Conservation (phyloP, 1,139 yeast genomes). For the Sugiyamaella novakii region DNA sequence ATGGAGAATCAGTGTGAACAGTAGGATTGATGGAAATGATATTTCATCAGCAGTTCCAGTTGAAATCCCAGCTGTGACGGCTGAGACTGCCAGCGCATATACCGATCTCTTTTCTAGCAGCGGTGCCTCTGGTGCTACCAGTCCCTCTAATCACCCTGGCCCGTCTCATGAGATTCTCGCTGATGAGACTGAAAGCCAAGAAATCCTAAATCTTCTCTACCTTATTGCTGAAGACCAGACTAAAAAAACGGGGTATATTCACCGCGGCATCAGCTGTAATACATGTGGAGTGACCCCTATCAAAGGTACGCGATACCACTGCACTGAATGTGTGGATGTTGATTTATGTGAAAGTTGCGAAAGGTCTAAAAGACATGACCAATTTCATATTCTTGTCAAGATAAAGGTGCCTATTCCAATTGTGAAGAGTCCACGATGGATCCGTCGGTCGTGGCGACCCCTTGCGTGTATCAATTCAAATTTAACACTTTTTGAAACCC, state of each 20-base stretch:
- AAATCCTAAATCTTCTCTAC: constrained; percentile 32
- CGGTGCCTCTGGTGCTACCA: too few relatives aligned
- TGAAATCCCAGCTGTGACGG: background rate
- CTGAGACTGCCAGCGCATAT: too few relatives aligned
- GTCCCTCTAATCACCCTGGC: too few relatives aligned
- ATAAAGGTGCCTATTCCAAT: constrained; percentile 38
- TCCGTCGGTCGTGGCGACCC: constrained; percentile 29
- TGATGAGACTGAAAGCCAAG: constrained; percentile 22
- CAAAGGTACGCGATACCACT: constrained; percentile 37
- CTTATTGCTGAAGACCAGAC: constrained; percentile 34
- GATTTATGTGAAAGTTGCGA: constrained; percentile 41
- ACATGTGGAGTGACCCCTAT: constrained; percentile 40
- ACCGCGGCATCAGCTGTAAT: constrained; percentile 40
- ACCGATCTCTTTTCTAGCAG: too few relatives aligned
- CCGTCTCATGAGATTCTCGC: too few relatives aligned
- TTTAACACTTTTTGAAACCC: background rate
- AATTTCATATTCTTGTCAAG: constrained; percentile 33
- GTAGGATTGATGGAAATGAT: background rate
- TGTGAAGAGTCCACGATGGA: constrained; percentile 36
- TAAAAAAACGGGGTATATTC: constrained; percentile 30
- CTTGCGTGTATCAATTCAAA: constrained; percentile 1
- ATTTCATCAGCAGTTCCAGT: background rate
- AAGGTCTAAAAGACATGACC: constrained; percentile 30
- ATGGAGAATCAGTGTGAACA: background rate
- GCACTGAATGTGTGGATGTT: constrained; percentile 40